These are phyloP conservation scores for Aspergillus sp. DNA, from an alignment of 2,329 filamentous ascomycete genomes.

Conservation along the genomic window DNA sequence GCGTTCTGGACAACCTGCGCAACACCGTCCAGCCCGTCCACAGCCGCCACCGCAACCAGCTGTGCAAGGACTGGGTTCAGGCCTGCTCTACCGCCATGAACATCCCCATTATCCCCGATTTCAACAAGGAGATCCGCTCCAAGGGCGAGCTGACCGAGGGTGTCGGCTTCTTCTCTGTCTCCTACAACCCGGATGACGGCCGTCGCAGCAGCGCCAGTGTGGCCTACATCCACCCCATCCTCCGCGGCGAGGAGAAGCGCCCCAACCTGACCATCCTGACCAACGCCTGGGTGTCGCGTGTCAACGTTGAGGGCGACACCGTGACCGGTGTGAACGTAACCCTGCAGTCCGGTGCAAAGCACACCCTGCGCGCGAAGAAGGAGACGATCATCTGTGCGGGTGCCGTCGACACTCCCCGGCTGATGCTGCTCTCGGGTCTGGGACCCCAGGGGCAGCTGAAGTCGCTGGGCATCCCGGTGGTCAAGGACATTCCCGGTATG, in stretches of 20 bases:
- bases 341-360: constrained; percentile 58
- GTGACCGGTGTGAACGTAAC: constrained; percentile 73
- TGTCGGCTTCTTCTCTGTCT: constrained; percentile 86
- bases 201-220: constrained; percentile 81
- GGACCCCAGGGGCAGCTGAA: constrained; percentile 52
- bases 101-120: constrained; percentile 79
- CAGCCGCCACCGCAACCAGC: constrained; percentile 78
- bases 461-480: constrained; percentile 55
- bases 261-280: constrained; percentile 84
- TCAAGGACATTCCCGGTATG: constrained; percentile 60
- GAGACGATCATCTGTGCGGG: constrained; percentile 81
- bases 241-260: constrained; percentile 76
- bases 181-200: constrained; percentile 87
- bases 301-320: constrained; percentile 67
- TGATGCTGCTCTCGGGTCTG: constrained; percentile 54
- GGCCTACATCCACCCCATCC: constrained; percentile 88
- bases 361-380: constrained; percentile 58
- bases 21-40: constrained; percentile 92
- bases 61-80: constrained; percentile 86
- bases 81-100: constrained; percentile 74
- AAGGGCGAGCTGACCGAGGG: constrained; percentile 70
- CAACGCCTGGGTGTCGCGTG: constrained; percentile 79
- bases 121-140: constrained; percentile 77
- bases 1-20: constrained; percentile 76
- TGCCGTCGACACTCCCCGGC: constrained; percentile 74